A percentile compares a stretch with the other conserved stretches of the same genome.
These are phyloP conservation scores for Vigna angularis DNA, from an alignment of 306 rosid species.

Conservation along the genomic window DNA sequence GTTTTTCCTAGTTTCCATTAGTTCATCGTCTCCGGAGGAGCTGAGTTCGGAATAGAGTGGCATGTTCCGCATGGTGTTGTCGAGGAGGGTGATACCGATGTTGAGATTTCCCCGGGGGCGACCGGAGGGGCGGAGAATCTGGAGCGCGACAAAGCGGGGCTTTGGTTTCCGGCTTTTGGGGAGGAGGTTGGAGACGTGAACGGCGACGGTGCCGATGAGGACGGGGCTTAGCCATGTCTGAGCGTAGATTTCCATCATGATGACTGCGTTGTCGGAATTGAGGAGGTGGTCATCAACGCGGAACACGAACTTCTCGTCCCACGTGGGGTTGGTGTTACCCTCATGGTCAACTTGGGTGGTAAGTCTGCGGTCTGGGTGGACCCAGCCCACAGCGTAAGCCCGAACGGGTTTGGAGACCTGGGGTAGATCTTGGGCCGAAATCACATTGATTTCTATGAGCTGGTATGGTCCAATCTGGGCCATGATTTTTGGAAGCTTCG, in stretches of 20 bases:
- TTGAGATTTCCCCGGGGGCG: constrained; percentile 77
- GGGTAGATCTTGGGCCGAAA: constrained; percentile 69
- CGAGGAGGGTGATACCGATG: constrained; percentile 59
- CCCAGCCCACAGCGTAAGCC: constrained; percentile 80
- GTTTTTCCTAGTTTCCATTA: constrained; percentile 18
- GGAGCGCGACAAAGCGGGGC: constrained; percentile 61
- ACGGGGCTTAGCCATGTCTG: constrained; percentile 59
- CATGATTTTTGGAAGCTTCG: background rate
- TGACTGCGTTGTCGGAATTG: constrained; percentile 42
- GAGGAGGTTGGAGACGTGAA: constrained; percentile 54
- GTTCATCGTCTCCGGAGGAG: constrained; percentile 58
- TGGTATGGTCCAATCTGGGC: constrained; percentile 20
- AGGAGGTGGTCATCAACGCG: constrained; percentile 63
- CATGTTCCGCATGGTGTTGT: constrained; percentile 71
- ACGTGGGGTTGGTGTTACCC: constrained; percentile 68
- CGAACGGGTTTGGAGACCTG: constrained; percentile 54
- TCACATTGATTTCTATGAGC: constrained; percentile 70
- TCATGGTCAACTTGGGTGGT: constrained; percentile 56
- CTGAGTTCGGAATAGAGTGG: constrained; percentile 71
- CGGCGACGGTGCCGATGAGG: constrained; percentile 64
- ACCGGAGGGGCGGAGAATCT: constrained; percentile 79
- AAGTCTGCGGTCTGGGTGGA: constrained; percentile 64
- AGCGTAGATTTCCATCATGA: constrained; percentile 68
- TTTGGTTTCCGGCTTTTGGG: constrained; percentile 53
- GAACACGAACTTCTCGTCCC: constrained; percentile 89